Base-by-base conservation (phyloP, 306 rosid species). In the Coriaria nepalensis region DNA sequence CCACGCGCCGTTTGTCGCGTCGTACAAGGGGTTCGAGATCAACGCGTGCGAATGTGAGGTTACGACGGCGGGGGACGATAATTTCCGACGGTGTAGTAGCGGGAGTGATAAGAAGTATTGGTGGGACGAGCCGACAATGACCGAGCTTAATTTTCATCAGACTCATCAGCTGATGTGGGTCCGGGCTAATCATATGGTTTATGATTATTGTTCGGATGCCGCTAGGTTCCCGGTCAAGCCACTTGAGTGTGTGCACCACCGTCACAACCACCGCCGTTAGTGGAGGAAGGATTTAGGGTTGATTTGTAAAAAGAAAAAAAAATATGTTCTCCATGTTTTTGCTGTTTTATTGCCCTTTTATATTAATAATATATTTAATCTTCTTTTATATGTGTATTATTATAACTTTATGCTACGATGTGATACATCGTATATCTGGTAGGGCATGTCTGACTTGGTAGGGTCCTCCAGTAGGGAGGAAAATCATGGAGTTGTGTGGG, bases 161-260 rank as follows among this genome's bases (percentile, higher is more conserved):
- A 90, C 78, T 64, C 98, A 90, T 61, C 95, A 90, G 74, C 92
- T 90, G 2, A 20, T 68, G 50, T 90, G 98, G 95, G 98, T 90
- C 32, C 57, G 71, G 51, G 93, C 93, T 5, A 81, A 82, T 44
- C 94, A 90, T 56, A 78, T 90, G 95, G 79, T 81, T 0, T 90
- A 90, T 54, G 98, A 90, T 64, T 90, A 90, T 49, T 90, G 98
- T 49, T 12, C 78, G 7, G 98, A 90, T 49, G 45, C 57, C 2
- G 67, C 87, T 37, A 67, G 98, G 73, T 90, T 90, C 55, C 83
- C 95, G 0, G 72, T 56, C 4, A 53, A 50, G 2, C 98, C 98
- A 0, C 59, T 63, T 0, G 98, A 90, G 70, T 90, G 98, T 61
- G 74, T 74, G 9, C 95, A 78, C 39, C 95, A 85, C 57, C 80